Evolutionary conservation across 2,329 filamentous ascomycete genomes (phyloP), one percentile per base, ranked within the genome.

Genomic region (Xylaria sp.): DNA sequence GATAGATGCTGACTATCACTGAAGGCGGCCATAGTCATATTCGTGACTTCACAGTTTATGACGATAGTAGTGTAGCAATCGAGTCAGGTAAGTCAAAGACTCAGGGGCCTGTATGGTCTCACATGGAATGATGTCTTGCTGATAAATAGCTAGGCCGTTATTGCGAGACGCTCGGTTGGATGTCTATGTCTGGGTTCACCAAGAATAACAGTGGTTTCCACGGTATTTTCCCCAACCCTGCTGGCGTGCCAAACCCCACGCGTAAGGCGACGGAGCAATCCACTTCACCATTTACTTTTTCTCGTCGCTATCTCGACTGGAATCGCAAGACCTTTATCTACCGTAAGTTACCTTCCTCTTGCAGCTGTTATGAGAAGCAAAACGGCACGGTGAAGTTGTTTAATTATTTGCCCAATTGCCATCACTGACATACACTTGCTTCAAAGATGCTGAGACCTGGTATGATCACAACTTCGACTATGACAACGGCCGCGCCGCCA

Each of bases 131-230:
- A 15, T n/a, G 4, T 55, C 46, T 56, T 17, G 64, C 57, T 59
- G 25, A 43, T 38, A 4, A 17, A 15, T 9, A 17, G 17, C 15
- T 31, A 71, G 87, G 86, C 5, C 81, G 86, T 55, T 90, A 89
- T 74, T 90, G 87, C 71, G 88, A 91, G 76, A 90, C 87, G 1
- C 78, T 90, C 0, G 88, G 88, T 23, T 91, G 86, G 84, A 72
- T 89, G 21, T 84, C 86, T n/a, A 83, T 90, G 76, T 83, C 81
- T 52, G 87, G 87, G 15, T 83, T 90, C 67, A 73, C 82, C 55
- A 77, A 76, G 0, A 74, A 73, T 35, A 80, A 79, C 55, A 83
- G 80, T 71, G 78, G 77, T 49, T 80, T 71, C 66, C 70, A 65
- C 4, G 78, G 78, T 8, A 67, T 72, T 31, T 53, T 68, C 14